A percentile compares a stretch with the other conserved stretches of the same genome.
These are phyloP conservation scores for Musa schizocarpa DNA, from an alignment of 176 grass and related monocot genomes.

Conservation along the genomic window DNA sequence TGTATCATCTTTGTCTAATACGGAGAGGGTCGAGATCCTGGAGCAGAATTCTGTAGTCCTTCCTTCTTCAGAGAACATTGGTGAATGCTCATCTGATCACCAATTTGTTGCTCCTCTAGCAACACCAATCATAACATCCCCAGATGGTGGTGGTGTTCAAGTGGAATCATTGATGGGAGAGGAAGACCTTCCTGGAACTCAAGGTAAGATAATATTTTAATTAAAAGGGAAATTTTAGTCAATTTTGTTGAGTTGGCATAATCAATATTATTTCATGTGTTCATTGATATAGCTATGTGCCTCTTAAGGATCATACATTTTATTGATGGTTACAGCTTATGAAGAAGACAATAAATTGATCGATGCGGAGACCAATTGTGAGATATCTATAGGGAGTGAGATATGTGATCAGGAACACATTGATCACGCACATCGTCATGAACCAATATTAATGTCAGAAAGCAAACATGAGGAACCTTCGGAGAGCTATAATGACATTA, in stretches of 20 bases:
- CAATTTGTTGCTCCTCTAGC: background rate
- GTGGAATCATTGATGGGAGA: background rate
- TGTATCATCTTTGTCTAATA: background rate
- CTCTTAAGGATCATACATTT: constrained; percentile 14
- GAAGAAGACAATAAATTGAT: constrained; percentile 30
- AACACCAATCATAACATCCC: background rate
- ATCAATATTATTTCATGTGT: background rate
- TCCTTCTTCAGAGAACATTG: background rate
- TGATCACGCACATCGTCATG: constrained; percentile 28
- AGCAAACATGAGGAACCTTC: constrained; percentile 17
- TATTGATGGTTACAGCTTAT: constrained; percentile 35
- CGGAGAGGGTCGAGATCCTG: background rate
- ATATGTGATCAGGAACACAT: constrained; percentile 43
- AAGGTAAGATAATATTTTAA: background rate
- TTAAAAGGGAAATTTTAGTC: background rate
- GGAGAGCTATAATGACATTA: constrained; percentile 20
- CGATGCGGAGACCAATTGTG: constrained; percentile 18
- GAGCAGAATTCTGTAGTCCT: background rate
- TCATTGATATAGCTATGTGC: background rate
- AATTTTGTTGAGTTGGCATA: background rate
- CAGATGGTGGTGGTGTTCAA: background rate
- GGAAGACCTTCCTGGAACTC: background rate
- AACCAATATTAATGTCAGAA: constrained; percentile 11
- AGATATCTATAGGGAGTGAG: constrained; percentile 40
- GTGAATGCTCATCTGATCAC: background rate